Conservation (phyloP, 805 yeast species). For the Lachancea fermentati region DNA sequence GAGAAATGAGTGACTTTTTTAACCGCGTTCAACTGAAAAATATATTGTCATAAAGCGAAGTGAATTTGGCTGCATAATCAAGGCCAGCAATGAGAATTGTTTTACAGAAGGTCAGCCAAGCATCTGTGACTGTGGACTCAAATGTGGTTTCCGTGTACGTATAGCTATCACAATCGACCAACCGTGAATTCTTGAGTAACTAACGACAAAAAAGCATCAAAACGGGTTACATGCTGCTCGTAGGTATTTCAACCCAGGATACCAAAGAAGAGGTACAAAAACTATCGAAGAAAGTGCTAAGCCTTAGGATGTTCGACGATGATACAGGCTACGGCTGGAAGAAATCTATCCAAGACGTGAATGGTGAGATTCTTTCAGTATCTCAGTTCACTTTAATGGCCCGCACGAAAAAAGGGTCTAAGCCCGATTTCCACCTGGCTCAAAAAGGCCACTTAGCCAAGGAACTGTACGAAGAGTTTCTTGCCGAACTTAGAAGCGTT, state of each 20-base stretch:
- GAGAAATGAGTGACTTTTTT: no score
- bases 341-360: slow-evolving; percentile 53
- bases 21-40: no score
- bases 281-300: slow-evolving; percentile 59
- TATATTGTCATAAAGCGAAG: no score
- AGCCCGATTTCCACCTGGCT: slow-evolving; percentile 92
- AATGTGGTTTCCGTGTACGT: slow-evolving; percentile 58
- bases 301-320: slow-evolving; percentile 70
- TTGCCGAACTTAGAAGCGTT: slow-evolving; percentile 41
- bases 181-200: no score
- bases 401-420: slow-evolving; percentile 80
- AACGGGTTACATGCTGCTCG: slow-evolving; percentile 71
- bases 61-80: neutral
- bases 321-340: slow-evolving; percentile 74
- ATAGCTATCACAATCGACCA: slow-evolving; percentile 11
- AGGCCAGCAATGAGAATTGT: slow-evolving; percentile 67
- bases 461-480: slow-evolving; percentile 43
- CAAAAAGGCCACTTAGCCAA: slow-evolving; percentile 65
- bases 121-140: slow-evolving; percentile 81
- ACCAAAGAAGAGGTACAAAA: slow-evolving; percentile 66
- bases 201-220: slow-evolving; percentile 39
- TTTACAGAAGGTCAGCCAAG: slow-evolving; percentile 81
- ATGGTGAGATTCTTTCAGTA: slow-evolving; percentile 75
- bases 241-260: slow-evolving; percentile 80
- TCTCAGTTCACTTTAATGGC: slow-evolving; percentile 92